Evolutionary conservation across 2,329 filamentous ascomycete species (phyloP), one percentile per base, ranked within the genome.

Genomic region (Fusarium guadeloupense): DNA sequence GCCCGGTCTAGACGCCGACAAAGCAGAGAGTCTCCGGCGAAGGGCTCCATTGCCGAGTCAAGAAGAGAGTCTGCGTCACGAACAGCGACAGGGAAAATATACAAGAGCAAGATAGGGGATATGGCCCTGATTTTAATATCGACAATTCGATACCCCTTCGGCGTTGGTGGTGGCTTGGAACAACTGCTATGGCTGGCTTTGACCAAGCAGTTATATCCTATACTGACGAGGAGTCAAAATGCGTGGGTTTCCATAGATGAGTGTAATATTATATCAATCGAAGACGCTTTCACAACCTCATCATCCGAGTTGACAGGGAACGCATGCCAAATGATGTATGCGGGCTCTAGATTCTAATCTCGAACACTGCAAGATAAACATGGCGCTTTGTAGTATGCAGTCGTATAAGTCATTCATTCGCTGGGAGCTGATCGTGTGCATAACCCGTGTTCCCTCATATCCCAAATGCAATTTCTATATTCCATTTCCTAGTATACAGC

Each of bases 41-140:
- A 82, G 89, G 58, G 91, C 84, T 6, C 92, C 91, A 9, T 76
- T 96, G 37, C 92, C 92, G 0, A 93, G 91, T 72, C 92, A 96
- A 76, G 87, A 91, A 71, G 92, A 95, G 72, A 93, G 90, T 67
- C 76, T 96, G 67, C 85, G 88, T 66, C 86, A 89, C 74, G 91
- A 94, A 75, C 92, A 94, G 80, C 84, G 83, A 51, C 80, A 80
- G 48, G 86, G 86, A 4, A 81, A 87, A 61, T 89, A 86, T 68
- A 88, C 84, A 14, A 75, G 83, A 43, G 72, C 78, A 21, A 76
- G 81, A 41, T 85, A 81, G 17, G 21, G 19, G 17, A 16, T 40
- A 21, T 10, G 9, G 12, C 8, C 5, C 35, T 47, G 16, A 23
- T 52, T 45, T 46, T 28, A 45, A 47, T 37, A 28, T 55, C 62